Percentiles rank a stretch among this genome's conserved stretches.
Evolutionary conservation across 441 rosid species (phyloP).

Genomic region (Erodium texanum): DNA sequence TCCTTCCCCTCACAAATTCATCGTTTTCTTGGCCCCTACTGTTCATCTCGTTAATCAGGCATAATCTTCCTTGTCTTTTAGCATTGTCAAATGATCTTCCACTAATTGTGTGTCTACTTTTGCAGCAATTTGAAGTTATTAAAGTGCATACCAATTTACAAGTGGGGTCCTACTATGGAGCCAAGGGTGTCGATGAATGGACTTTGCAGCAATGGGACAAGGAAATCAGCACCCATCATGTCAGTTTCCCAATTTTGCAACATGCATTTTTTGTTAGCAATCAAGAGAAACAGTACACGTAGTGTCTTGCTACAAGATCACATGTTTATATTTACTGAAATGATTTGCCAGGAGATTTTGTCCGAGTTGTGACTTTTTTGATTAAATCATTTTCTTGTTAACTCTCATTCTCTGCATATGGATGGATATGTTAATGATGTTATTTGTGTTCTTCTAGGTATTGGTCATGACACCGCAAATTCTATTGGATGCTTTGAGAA

Average conservation of each 20-base stretch:
- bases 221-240: slow-evolving; percentile 56
- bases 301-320: too few relatives aligned
- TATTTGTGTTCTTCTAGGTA: slow-evolving; percentile 38
- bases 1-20: slow-evolving; percentile 30
- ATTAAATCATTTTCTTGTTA: too few relatives aligned
- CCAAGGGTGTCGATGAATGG: slow-evolving; percentile 74
- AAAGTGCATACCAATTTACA: slow-evolving; percentile 30
- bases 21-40: slow-evolving; percentile 73
- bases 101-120: slow-evolving; percentile 10
- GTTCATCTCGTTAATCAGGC: slow-evolving; percentile 78
- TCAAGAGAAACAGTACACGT: too few relatives aligned
- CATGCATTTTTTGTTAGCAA: too few relatives aligned
- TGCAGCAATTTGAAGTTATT: slow-evolving; percentile 68
- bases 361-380: too few relatives aligned
- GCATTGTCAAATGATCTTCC: too few relatives aligned
- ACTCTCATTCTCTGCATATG: not conserved
- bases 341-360: too few relatives aligned
- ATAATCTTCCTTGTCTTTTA: not conserved
- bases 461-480: slow-evolving; percentile 92
- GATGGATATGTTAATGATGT: not conserved
- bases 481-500: slow-evolving; percentile 67
- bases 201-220: slow-evolving; percentile 48
- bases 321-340: too few relatives aligned
- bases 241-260: slow-evolving; percentile 24
- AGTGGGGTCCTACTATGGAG: slow-evolving; percentile 66